Evolutionary conservation across 2,329 filamentous ascomycete genomes (phyloP), one percentile per base, ranked within the genome.

Genomic region (Cercospora zeina): DNA sequence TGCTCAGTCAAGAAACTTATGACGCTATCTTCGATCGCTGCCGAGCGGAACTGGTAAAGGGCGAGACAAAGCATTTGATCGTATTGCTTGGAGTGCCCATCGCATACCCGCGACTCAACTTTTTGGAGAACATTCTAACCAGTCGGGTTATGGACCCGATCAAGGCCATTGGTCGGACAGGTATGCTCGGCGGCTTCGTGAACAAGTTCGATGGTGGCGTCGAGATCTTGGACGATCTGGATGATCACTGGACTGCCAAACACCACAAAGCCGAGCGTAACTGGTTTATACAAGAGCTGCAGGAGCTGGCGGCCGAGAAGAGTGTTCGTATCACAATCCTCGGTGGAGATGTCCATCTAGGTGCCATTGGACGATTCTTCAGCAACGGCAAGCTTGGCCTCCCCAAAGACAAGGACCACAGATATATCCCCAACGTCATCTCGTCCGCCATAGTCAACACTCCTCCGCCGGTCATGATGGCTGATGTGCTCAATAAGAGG

Each of bases 191-290:
- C 63, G 83, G 83, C 11, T 86, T 96, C 47, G 81, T 96, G 39
- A 96, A 96, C 78, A 89, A 89, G 68, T 93, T 96, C 69, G 93
- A 97, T 71, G 92, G 91, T 21, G 91, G 91, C 16, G 89, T 95
- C 5, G 95, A 97, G 76, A 90, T 97, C 13, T 80, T 96, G 30
- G 93, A 96, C 73, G 92, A 96, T 70, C 79, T 96, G 9, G 93
- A 97, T 73, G 95, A 97, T 75, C 93, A 99, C 74, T 99, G 95
- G 95, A 97, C 93, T 0, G 91, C 93, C 37, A 96, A 91, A 73
- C 90, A 92, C 72, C 93, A 97, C 79, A 99, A 97, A 74, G 83
- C 86, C 27, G 95, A 99, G 77, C 87, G 95, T 55, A 90, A 88
- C 65, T 89, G 90, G 76, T 82, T 97, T 65, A 86, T 99, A 42